Conservation (phyloP, 768 basidiomycete species). For the Scleroderma citrinum region DNA sequence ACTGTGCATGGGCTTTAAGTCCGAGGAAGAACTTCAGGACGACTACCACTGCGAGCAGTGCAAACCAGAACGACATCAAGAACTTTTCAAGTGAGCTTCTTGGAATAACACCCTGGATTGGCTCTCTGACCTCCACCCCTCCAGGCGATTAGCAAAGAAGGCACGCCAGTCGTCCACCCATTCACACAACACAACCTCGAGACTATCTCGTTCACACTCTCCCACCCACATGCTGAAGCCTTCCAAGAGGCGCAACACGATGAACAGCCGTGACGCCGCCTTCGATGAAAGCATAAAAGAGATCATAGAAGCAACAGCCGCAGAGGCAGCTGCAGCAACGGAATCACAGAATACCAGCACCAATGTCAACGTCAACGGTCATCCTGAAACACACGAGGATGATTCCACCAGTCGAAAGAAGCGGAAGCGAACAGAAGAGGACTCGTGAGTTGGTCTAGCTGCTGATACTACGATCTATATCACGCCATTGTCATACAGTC, state of each 20-base stretch:
- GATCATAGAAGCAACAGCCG: slow-evolving; percentile 67
- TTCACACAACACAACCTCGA: slow-evolving; percentile 54
- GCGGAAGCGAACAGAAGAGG: slow-evolving; percentile 72
- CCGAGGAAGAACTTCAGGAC: slow-evolving; percentile 66
- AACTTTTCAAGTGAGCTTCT: slow-evolving; percentile 69
- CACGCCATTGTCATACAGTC: slow-evolving; percentile 28
- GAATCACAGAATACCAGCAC: slow-evolving; percentile 32
- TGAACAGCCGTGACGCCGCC: slow-evolving; percentile 94
- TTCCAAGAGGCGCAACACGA: slow-evolving; percentile 90
- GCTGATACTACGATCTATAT: not conserved
- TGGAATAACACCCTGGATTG: slow-evolving; percentile 10
- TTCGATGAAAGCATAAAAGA: slow-evolving; percentile 86
- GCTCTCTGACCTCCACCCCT: slow-evolving; percentile 10
- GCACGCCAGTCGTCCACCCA: slow-evolving; percentile 59
- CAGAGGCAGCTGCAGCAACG: slow-evolving; percentile 55
- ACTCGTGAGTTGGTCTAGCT: slow-evolving; percentile 43
- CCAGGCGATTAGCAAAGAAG: slow-evolving; percentile 58
- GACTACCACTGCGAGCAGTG: slow-evolving; percentile 96
- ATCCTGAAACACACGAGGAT: slow-evolving; percentile 41
- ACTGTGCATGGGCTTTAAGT: slow-evolving; percentile 88
- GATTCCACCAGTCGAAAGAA: slow-evolving; percentile 54
- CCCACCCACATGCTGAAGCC: slow-evolving; percentile 55
- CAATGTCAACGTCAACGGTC: slow-evolving; percentile 36
- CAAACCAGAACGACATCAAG: slow-evolving; percentile 76
- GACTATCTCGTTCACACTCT: slow-evolving; percentile 72